Percentiles rank a stretch among this genome's conserved stretches.
phyloP scores from a whole-genome alignment of 371 early-diverging fungal genomes.

The Rhizopus sp. region DNA sequence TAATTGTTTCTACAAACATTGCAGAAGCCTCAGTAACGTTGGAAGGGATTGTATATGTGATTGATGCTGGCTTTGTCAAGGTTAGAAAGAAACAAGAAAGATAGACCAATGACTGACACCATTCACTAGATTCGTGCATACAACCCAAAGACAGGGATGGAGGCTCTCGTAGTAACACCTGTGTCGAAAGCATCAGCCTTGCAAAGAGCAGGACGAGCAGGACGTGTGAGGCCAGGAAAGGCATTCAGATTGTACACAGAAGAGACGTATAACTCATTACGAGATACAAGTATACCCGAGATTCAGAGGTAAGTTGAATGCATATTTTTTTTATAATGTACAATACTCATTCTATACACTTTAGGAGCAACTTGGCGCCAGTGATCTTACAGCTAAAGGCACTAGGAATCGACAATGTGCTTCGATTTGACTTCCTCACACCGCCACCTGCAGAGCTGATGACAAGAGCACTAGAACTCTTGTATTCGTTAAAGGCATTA shows the following conservation, averaged over 20 bases:
- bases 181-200: slow-evolving; percentile 74
- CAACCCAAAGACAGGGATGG: slow-evolving; percentile 66
- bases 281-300: slow-evolving; percentile 67
- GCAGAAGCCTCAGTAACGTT: slow-evolving; percentile 90
- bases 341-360: neutral
- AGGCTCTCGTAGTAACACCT: slow-evolving; percentile 60
- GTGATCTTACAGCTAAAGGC: slow-evolving; percentile 73
- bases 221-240: slow-evolving; percentile 73
- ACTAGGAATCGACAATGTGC: slow-evolving; percentile 77
- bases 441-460: slow-evolving; percentile 70
- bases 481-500: slow-evolving; percentile 75
- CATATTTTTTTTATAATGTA: neutral
- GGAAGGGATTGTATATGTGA: slow-evolving; percentile 81
- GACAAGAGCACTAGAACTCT: slow-evolving; percentile 65
- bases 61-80: slow-evolving; percentile 87
- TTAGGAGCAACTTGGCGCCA: slow-evolving; percentile 54
- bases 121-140: slow-evolving; percentile 60
- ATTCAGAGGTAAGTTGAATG: slow-evolving; percentile 60
- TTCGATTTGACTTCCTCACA: slow-evolving; percentile 76
- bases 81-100: slow-evolving; percentile 28
- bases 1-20: slow-evolving; percentile 81
- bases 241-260: slow-evolving; percentile 73
- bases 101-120: neutral
- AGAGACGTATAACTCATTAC: slow-evolving; percentile 57
- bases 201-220: slow-evolving; percentile 85